Evolutionary conservation across 441 rosid genomes (phyloP).

Genomic region (Populus hybrid): DNA sequence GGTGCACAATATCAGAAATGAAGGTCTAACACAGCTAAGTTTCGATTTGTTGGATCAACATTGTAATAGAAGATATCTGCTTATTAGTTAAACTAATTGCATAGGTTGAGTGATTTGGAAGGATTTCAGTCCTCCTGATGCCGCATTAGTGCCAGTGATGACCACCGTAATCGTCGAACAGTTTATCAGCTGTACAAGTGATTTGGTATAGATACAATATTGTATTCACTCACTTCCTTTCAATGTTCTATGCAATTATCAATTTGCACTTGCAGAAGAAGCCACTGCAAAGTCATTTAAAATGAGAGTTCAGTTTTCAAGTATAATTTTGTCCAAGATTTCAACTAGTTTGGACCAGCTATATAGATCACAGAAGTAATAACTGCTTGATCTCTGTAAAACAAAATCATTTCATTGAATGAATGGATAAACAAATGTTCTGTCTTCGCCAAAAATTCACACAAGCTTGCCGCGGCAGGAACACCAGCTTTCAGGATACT

Average conservation of each 20-base stretch:
- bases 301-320: neutral
- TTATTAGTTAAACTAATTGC: neutral
- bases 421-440: too few relatives aligned
- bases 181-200: neutral
- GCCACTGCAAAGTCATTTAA: neutral
- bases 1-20: neutral
- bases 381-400: too few relatives aligned
- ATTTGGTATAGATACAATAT: neutral
- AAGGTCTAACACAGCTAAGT: neutral
- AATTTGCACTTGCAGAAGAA: neutral
- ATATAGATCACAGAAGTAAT: neutral
- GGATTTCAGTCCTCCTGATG: neutral
- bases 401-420: too few relatives aligned
- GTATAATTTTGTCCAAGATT: neutral
- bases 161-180: neutral
- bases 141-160: neutral
- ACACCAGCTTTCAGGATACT: conserved; percentile 37
- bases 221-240: neutral
- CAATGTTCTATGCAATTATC: neutral
- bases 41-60: neutral
- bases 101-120: neutral
- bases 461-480: conserved; percentile 39
- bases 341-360: neutral
- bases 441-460: conserved; percentile 25
- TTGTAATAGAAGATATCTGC: too few relatives aligned